Base-by-base conservation (phyloP, 129 eudicot genomes). In the Calendula officinalis region DNA sequence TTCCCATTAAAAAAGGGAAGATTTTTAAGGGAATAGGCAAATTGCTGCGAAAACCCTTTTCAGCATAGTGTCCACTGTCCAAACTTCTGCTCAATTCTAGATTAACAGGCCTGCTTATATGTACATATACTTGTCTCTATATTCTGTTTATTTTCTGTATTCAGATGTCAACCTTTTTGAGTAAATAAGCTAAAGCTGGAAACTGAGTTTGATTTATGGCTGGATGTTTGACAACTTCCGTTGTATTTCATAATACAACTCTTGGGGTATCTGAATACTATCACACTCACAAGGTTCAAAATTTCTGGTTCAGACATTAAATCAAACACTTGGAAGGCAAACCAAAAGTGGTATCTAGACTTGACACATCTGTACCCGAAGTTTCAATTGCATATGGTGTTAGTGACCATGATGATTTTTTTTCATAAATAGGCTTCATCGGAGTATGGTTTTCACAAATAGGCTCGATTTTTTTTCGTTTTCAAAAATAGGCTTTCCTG, bases 281-380 rank as follows among this genome's bases (percentile, higher is more conserved):
- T n/a, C 40, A 50, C 60, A 42, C 62, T 6, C 64, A 12, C 66
- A 47, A 43, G 35, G 34, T 49, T 72, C 84, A 44, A 71, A 50
- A 44, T 4, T 63, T 41, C 49, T 56, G 22, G 78, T 71, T 67
- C 40, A 70, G 89, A 60, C 52, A 71, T 64, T 41, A 38, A 62
- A 40, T 8, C 77, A 49, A 82, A 78, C 76, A 79, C 43, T 36
- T 52, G 73, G 71, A 8, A 58, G 48, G 71, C 82, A 7, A 58
- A 63, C 7, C 74, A 41, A 33, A 36, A 68, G n/a, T n/a, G 45
- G 11, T 30, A 63, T 66, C 58, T 38, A 34, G 75, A 34, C 64
- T 64, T 39, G 58, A 39, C 36, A 65, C 44, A 17, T 22, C 48
- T 43, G 13, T 46, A 67, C 51, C 42, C 14, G 59, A 77, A 62